A percentile compares a stretch with the other conserved stretches of the same genome.
Evolutionary conservation across 331 rosid species (phyloP).

Genomic region (Malus hybrid): DNA sequence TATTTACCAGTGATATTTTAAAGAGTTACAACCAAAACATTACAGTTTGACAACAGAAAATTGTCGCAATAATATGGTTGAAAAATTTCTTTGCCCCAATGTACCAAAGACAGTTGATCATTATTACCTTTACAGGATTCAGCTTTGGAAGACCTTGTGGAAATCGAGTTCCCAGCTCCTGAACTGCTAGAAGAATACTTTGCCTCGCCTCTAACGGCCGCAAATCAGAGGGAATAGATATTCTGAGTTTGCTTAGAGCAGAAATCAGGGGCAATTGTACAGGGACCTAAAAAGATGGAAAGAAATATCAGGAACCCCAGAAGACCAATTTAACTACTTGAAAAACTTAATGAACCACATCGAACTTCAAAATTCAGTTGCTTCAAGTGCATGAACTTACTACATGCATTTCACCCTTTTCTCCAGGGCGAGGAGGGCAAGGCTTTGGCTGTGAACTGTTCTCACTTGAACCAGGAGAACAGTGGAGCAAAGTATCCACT

Average conservation of each 20-base stretch:
- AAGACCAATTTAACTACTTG: background rate
- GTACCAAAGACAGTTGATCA: constrained; percentile 7
- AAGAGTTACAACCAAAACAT: background rate
- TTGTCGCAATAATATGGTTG: background rate
- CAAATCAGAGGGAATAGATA: constrained; percentile 81
- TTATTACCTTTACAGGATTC: constrained; percentile 85
- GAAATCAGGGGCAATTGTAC: constrained; percentile 82
- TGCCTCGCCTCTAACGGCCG: constrained; percentile 96
- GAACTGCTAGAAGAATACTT: constrained; percentile 84
- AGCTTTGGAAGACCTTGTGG: constrained; percentile 96
- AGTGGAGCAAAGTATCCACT: constrained; percentile 87
- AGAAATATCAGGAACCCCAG: constrained; percentile 7
- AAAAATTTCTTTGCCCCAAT: background rate
- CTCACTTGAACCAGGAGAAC: constrained; percentile 79
- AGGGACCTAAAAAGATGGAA: constrained; percentile 60
- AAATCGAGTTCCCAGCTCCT: constrained; percentile 79
- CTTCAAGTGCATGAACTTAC: constrained; percentile 35
- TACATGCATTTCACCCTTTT: constrained; percentile 99
- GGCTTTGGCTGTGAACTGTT: constrained; percentile 81
- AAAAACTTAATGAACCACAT: background rate
- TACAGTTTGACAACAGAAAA: background rate
- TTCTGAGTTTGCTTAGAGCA: constrained; percentile 76
- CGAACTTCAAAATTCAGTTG: background rate
- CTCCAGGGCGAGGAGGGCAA: constrained; percentile 91
- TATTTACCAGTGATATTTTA: background rate